These are phyloP conservation scores for Colletotrichum tabaci DNA, from an alignment of 2,329 filamentous ascomycete species.

Conservation along the genomic window DNA sequence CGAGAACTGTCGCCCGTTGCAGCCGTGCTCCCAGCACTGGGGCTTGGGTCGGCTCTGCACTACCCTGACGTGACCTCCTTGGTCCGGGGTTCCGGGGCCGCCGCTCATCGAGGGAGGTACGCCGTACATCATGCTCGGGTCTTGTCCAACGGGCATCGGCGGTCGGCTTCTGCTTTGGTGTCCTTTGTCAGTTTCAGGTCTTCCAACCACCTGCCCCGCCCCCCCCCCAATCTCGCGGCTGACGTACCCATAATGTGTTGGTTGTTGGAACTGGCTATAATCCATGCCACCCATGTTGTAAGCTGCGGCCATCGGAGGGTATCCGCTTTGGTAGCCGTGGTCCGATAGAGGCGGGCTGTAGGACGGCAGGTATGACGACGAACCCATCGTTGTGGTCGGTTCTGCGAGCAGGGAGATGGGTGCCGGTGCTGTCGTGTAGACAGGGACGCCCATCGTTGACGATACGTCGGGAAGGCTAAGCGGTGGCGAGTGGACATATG, in stretches of 20 bases:
- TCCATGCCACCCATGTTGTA: slow-evolving; percentile 61
- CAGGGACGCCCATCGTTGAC: slow-evolving; percentile 59
- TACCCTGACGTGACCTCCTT: slow-evolving; percentile 73
- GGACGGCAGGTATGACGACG: slow-evolving; percentile 62
- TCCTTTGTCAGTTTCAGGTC: slow-evolving; percentile 24
- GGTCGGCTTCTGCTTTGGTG: slow-evolving; percentile 53
- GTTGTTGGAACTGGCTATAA: slow-evolving; percentile 55
- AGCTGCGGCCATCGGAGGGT: slow-evolving; percentile 53
- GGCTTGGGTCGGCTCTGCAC: slow-evolving; percentile 89
- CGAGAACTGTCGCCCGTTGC: slow-evolving; percentile 94
- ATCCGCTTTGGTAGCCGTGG: slow-evolving; percentile 49
- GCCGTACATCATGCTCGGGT: slow-evolving; percentile 61
- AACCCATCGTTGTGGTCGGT: slow-evolving; percentile 60
- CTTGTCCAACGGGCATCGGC: slow-evolving; percentile 56
- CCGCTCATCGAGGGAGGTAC: slow-evolving; percentile 56
- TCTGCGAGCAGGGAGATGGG: slow-evolving; percentile 68
- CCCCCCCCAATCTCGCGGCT: not conserved
- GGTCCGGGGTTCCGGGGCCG: slow-evolving; percentile 48
- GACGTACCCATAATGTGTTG: slow-evolving; percentile 59
- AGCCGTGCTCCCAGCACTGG: slow-evolving; percentile 97
- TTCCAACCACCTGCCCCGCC: too few species aligned
- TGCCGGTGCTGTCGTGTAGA: slow-evolving; percentile 67
- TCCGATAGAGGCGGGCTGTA: slow-evolving; percentile 66
- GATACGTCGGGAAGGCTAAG: slow-evolving; percentile 60
- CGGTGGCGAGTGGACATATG: slow-evolving; percentile 58